Conservation (phyloP, 225 moss, liverwort and hornwort genomes). For the Pseudisothecium myosuroides region DNA sequence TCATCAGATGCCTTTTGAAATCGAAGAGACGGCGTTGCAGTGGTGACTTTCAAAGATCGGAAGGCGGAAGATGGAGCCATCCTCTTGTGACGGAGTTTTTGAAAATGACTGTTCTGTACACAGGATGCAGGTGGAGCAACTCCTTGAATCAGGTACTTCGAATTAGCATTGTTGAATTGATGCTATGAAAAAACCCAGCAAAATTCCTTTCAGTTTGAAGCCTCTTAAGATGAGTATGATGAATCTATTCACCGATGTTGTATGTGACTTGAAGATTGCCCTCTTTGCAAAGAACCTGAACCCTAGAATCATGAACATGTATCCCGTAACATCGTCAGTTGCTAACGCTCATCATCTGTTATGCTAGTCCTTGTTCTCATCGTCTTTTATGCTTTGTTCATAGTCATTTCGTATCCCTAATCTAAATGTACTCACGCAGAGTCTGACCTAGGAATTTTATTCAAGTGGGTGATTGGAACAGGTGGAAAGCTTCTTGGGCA, state of each 20-base stretch:
- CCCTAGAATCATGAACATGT: neutral
- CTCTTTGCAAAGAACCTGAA: neutral
- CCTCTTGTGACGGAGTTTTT: neutral
- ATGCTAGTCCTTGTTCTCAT: neutral
- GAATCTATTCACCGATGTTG: neutral
- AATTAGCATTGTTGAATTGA: neutral
- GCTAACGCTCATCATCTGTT: neutral
- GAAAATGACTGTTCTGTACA: neutral
- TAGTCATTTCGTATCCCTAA: neutral
- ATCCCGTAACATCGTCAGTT: neutral
- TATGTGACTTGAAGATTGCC: neutral
- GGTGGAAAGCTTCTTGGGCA: neutral
- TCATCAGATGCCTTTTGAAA: slow-evolving; percentile 6
- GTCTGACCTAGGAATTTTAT: neutral
- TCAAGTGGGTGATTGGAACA: neutral
- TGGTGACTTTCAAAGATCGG: neutral
- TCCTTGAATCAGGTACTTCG: neutral
- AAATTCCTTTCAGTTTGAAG: neutral
- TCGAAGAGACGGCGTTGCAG: slow-evolving; percentile 1
- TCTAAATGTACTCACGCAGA: neutral
- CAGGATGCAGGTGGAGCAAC: neutral
- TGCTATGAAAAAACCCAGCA: neutral
- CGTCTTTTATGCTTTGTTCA: neutral
- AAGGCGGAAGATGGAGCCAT: neutral
- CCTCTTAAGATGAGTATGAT: neutral